A percentile compares a stretch with the other conserved stretches of the same genome.
phyloP scores from a whole-genome alignment of 1,284 basidiomycete species.

The Testicularia cyperi region DNA sequence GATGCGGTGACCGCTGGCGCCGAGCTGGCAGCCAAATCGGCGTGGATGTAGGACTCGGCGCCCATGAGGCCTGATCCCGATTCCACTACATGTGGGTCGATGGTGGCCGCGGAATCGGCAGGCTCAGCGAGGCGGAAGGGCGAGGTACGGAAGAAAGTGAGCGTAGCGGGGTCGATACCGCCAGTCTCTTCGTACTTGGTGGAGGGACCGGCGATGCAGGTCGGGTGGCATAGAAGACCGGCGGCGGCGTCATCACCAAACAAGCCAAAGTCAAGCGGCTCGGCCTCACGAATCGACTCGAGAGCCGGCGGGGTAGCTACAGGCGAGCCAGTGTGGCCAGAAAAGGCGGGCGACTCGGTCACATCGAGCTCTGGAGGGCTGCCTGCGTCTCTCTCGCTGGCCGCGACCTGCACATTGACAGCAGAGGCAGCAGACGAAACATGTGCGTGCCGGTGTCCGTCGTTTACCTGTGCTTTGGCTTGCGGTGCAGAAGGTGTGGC shows the following conservation, averaged over 20 bases:
- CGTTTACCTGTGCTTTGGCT: too few species aligned
- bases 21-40: constrained; percentile 3
- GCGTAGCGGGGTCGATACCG: constrained; percentile 15
- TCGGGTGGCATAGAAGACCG: constrained; percentile 3
- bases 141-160: constrained; percentile 29
- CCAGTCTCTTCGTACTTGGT: constrained; percentile 25
- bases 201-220: neutral
- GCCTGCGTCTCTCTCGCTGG: neutral
- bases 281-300: constrained; percentile 13
- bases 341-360: constrained; percentile 26
- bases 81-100: constrained; percentile 39
- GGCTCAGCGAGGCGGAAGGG: constrained; percentile 26
- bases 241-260: constrained; percentile 23
- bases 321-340: constrained; percentile 24
- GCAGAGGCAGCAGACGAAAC: neutral
- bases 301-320: constrained; percentile 20
- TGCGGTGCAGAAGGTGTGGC: too few species aligned
- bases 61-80: constrained; percentile 2
- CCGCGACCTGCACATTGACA: neutral
- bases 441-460: too few species aligned
- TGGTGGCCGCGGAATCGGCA: constrained; percentile 29
- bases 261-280: constrained; percentile 16
- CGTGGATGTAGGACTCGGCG: neutral
- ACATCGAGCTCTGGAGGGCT: constrained; percentile 30
- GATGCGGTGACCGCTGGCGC: constrained; percentile 1